phyloP scores from a whole-genome alignment of 768 basidiomycete genomes.

The Termitomyces titanicus region DNA sequence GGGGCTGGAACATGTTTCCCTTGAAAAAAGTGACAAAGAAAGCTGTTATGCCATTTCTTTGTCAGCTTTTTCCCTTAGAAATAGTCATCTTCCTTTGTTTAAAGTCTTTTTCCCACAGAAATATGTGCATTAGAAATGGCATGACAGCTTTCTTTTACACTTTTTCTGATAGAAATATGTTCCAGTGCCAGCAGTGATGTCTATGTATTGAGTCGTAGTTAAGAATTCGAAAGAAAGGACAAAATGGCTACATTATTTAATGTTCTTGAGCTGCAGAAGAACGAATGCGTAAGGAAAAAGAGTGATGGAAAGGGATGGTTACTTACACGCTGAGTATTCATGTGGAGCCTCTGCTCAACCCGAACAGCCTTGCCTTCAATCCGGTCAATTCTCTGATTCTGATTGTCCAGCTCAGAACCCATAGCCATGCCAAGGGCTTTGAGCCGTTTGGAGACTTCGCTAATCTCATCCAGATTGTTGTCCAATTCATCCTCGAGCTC shows the following conservation, averaged over 20 bases:
- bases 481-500: slow-evolving; percentile 95
- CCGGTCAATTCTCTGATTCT: slow-evolving; percentile 75
- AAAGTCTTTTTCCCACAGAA: too few relatives aligned
- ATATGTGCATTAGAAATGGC: too few relatives aligned
- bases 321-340: slow-evolving; percentile 79
- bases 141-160: too few relatives aligned
- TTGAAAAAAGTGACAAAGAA: too few relatives aligned
- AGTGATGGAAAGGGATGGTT: background rate
- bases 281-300: slow-evolving; percentile 1
- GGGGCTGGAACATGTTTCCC: too few relatives aligned
- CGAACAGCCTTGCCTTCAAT: slow-evolving; percentile 76
- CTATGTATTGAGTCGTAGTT: too few relatives aligned
- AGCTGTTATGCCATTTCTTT: too few relatives aligned
- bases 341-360: slow-evolving; percentile 72
- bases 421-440: slow-evolving; percentile 78
- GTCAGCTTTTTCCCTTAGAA: too few relatives aligned
- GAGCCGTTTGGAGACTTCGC: slow-evolving; percentile 70
- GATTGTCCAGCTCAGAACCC: slow-evolving; percentile 84
- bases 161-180: too few relatives aligned
- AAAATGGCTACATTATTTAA: slow-evolving; percentile 42
- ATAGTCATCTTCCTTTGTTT: too few relatives aligned
- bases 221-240: too few relatives aligned
- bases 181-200: too few relatives aligned
- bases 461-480: slow-evolving; percentile 84
- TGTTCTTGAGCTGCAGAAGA: slow-evolving; percentile 50